A percentile compares a stretch with the other conserved stretches of the same genome.
Conservation (phyloP, 179 eudicot genomes). For the Kewa caespitosa region DNA sequence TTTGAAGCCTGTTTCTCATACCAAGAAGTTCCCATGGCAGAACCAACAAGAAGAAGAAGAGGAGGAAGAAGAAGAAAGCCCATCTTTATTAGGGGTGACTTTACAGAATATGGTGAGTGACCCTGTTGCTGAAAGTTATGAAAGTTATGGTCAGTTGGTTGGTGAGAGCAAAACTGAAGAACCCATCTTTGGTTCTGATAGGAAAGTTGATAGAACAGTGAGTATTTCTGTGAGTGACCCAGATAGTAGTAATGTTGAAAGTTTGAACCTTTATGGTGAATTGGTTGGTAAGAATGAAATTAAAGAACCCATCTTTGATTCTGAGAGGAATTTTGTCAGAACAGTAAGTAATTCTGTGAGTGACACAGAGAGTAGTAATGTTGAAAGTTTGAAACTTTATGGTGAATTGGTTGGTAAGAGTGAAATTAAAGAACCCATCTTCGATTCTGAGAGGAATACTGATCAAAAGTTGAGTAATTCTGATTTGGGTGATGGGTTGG, state of each 20-base stretch:
- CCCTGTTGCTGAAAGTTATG: no score
- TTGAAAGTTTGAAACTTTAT: slow-evolving; percentile 10
- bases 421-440: slow-evolving; percentile 9
- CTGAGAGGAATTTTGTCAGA: no score
- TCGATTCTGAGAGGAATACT: not conserved
- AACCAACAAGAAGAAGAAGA: slow-evolving; percentile 20
- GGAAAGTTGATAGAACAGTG: no score
- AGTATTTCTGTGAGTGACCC: no score
- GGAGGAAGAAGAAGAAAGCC: slow-evolving; percentile 25
- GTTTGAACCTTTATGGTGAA: no score
- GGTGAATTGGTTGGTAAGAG: not conserved
- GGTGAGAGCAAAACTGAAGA: no score
- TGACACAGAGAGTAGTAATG: not conserved
- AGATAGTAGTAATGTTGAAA: no score
- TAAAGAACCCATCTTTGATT: no score
- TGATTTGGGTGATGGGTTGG: slow-evolving; percentile 4
- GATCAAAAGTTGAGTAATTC: slow-evolving; percentile 10
- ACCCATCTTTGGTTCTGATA: slow-evolving; percentile 4
- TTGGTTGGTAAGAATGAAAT: no score
- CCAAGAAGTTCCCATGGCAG: slow-evolving; percentile 71
- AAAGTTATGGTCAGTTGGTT: no score
- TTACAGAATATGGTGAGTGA: slow-evolving; percentile 8
- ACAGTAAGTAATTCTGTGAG: no score
- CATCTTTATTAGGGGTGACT: not conserved
- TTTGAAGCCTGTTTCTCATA: slow-evolving; percentile 39